Conservation (phyloP, 2,329 filamentous ascomycete species). For the Coleophoma cylindrospora region DNA sequence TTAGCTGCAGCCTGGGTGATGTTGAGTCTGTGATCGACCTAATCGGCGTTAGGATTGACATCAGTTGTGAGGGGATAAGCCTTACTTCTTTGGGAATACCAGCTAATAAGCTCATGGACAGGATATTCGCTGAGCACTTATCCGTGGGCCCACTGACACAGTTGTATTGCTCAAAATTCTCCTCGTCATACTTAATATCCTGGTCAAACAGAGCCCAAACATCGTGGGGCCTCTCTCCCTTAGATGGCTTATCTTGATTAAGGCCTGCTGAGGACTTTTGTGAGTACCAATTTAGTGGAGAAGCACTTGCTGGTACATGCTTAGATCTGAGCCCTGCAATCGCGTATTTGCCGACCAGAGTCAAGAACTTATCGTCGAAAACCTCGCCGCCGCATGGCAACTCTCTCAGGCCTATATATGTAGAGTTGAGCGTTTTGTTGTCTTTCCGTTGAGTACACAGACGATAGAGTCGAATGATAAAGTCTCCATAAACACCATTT, state of each 20-base stretch:
- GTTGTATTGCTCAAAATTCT: slow-evolving; percentile 6
- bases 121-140: slow-evolving; percentile 11
- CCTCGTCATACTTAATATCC: not conserved
- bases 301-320: not conserved
- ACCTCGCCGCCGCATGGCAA: not conserved
- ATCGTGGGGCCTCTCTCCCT: not conserved
- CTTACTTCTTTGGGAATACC: slow-evolving; percentile 17
- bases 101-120: slow-evolving; percentile 19
- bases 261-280: not conserved
- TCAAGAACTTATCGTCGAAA: slow-evolving; percentile 5
- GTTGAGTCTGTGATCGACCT: slow-evolving; percentile 7
- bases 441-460: slow-evolving; percentile 2
- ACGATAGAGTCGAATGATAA: slow-evolving; percentile 11
- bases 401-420: slow-evolving; percentile 9
- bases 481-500: slow-evolving; percentile 8
- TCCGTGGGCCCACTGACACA: slow-evolving; percentile 10
- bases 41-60: slow-evolving; percentile 4
- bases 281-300: not conserved
- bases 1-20: slow-evolving; percentile 13
- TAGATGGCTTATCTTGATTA: not conserved
- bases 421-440: not conserved
- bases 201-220: slow-evolving; percentile 14
- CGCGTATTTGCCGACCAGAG: slow-evolving; percentile 9
- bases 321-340: slow-evolving; percentile 2
- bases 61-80: not conserved